Percentiles rank a stretch among this genome's conserved stretches.
Conservation (phyloP, 1,284 basidiomycete genomes). For the Tetrapyrgos nigripes region DNA sequence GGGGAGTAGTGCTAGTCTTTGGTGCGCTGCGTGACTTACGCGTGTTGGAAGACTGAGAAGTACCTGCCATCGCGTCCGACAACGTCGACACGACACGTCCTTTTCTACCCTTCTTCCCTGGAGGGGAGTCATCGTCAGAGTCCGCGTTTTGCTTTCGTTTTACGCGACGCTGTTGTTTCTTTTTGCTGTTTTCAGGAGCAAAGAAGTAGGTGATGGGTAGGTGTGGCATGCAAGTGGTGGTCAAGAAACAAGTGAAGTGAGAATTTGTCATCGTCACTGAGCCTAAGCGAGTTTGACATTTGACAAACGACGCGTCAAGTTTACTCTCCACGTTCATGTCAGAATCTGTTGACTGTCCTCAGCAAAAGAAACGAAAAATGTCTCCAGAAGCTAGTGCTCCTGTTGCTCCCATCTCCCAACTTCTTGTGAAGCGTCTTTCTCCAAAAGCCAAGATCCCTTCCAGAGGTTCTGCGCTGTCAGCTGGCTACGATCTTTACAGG, state of each 20-base stretch:
- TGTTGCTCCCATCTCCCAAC: conserved; percentile 49
- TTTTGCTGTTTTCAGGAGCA: conserved; percentile 1
- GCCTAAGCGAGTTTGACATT: conserved; percentile 30
- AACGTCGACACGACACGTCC: neutral
- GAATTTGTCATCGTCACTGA: conserved; percentile 21
- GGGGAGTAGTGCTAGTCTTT: neutral
- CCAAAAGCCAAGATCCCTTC: conserved; percentile 87
- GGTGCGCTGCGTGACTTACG: neutral
- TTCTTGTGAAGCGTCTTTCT: conserved; percentile 88
- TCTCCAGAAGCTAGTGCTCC: conserved; percentile 39
- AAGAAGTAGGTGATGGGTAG: conserved; percentile 23
- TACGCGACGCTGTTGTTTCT: neutral
- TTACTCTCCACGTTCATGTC: conserved; percentile 26
- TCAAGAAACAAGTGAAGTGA: neutral
- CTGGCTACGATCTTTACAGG: conserved; percentile 96
- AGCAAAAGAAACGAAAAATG: conserved; percentile 66
- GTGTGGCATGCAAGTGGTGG: conserved; percentile 16
- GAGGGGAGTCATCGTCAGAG: neutral
- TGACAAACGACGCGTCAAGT: conserved; percentile 4
- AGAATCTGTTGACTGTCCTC: conserved; percentile 38
- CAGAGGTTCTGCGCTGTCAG: conserved; percentile 85
- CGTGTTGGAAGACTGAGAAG: neutral
- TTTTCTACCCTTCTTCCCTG: conserved; percentile 17
- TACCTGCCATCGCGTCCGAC: neutral
- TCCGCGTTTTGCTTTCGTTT: conserved; percentile 2